Conservation (phyloP, 2,329 filamentous ascomycete species). For the Amphichorda felina region DNA sequence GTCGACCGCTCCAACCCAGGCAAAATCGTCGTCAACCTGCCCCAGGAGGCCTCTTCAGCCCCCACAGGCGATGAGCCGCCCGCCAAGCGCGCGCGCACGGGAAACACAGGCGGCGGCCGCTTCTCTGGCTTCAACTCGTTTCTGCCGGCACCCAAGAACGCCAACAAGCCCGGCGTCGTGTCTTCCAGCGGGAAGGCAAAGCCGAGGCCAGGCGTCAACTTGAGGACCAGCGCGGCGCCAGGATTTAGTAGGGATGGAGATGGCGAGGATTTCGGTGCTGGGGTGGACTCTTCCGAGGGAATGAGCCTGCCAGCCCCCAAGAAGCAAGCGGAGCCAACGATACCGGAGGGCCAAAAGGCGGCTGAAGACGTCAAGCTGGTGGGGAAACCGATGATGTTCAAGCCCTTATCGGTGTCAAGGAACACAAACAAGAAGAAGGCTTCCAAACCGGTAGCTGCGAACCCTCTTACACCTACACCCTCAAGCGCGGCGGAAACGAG, state of each 20-base stretch:
- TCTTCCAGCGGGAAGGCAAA: conserved; percentile 10
- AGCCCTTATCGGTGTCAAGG: conserved; percentile 72
- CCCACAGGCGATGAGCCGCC: conserved; percentile 31
- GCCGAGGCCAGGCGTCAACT: conserved; percentile 34
- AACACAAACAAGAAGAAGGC: conserved; percentile 60
- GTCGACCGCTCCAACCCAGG: conserved; percentile 70
- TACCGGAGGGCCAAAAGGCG: conserved; percentile 43
- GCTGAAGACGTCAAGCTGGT: conserved; percentile 56
- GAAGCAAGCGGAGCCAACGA: conserved; percentile 28
- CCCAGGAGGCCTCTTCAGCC: conserved; percentile 29
- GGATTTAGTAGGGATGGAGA: conserved; percentile 58
- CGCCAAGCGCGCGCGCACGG: conserved; percentile 56
- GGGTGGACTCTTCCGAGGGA: conserved; percentile 7
- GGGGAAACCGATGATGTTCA: conserved; percentile 79
- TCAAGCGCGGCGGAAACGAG: conserved; percentile 3
- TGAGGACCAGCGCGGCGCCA: conserved; percentile 76
- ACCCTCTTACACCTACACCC: neutral
- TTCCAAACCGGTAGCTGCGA: conserved; percentile 14
- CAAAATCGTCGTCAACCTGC: conserved; percentile 75
- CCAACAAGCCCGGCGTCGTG: conserved; percentile 18
- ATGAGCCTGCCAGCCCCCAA: conserved; percentile 29
- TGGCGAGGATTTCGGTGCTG: conserved; percentile 9
- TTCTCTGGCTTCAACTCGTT: conserved; percentile 81
- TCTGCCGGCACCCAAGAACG: conserved; percentile 70
- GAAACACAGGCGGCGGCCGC: conserved; percentile 33